phyloP scores from a whole-genome alignment of 257 asterid genomes.

The Cynanchum wilfordii region DNA sequence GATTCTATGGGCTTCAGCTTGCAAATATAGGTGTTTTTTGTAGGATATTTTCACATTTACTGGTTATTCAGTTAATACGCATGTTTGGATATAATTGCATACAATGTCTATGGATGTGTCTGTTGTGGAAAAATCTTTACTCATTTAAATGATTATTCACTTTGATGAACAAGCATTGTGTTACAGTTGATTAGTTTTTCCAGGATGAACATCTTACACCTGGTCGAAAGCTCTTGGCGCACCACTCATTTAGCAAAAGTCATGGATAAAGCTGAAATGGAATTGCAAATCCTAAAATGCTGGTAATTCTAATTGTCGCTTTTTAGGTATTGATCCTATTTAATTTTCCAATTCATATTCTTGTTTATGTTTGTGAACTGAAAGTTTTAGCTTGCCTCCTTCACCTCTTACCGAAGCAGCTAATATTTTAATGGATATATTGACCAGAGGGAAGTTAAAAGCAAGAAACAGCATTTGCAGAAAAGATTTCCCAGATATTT shows the following conservation, averaged over 20 bases:
- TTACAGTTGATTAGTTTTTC: conserved; percentile 25
- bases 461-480: not conserved
- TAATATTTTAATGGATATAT: not conserved
- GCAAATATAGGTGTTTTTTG: not conserved
- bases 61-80: not conserved
- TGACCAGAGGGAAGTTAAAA: not conserved
- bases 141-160: not conserved
- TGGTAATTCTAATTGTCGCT: conserved; percentile 34
- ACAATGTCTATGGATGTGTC: not conserved
- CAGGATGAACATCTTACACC: conserved; percentile 85
- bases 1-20: not conserved
- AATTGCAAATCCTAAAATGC: conserved; percentile 11
- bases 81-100: not conserved
- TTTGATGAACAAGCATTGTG: conserved; percentile 14
- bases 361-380: not conserved
- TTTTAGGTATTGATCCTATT: conserved; percentile 12
- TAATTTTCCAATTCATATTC: not conserved
- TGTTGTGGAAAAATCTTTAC: not conserved
- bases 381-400: not conserved
- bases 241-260: conserved; percentile 68
- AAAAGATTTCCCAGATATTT: not conserved
- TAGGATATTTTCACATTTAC: not conserved
- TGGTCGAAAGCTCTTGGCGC: conserved; percentile 65
- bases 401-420: not conserved
- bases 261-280: conserved; percentile 54